A percentile compares a stretch with the other conserved stretches of the same genome.
Evolutionary conservation across 2,329 filamentous ascomycete genomes (phyloP).

Genomic region (Colletotrichum filicis): DNA sequence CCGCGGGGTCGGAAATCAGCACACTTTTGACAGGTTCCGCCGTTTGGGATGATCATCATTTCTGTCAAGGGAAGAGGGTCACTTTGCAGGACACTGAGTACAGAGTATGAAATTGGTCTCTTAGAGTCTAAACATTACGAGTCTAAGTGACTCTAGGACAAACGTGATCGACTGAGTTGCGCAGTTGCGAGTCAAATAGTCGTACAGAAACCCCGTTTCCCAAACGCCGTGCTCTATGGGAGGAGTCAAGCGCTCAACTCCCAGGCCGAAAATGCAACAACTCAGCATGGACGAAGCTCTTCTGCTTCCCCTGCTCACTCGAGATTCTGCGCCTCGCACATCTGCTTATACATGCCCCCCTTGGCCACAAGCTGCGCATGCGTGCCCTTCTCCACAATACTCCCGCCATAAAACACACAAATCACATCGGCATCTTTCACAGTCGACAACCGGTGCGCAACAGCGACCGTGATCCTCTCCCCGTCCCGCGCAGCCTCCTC

Average conservation of each 20-base stretch:
- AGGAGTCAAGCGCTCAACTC: background rate
- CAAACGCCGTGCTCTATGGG: background rate
- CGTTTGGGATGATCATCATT: too few species aligned
- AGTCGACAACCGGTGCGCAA: constrained; percentile 70
- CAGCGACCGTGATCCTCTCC: constrained; percentile 67
- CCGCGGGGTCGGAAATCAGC: too few species aligned
- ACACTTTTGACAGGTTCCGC: too few species aligned
- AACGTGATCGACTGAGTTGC: background rate
- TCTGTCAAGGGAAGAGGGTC: background rate
- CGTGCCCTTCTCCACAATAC: constrained; percentile 69
- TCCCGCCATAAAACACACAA: constrained; percentile 68
- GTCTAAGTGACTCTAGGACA: background rate
- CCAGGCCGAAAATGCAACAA: background rate
- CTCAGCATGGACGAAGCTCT: background rate
- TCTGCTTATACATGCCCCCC: constrained; percentile 62
- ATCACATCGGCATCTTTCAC: constrained; percentile 70
- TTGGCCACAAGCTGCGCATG: constrained; percentile 66
- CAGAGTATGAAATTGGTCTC: background rate
- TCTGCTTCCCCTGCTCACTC: constrained; percentile 39
- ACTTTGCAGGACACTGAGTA: background rate
- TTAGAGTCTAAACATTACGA: background rate
- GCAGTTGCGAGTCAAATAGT: background rate
- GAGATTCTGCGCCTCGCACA: constrained; percentile 59
- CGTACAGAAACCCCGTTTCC: background rate
- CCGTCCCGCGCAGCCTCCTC: constrained; percentile 46